Percentiles rank a stretch among this genome's conserved stretches.
phyloP scores from a whole-genome alignment of 345 rosid species.

The Cardamine occulta region DNA sequence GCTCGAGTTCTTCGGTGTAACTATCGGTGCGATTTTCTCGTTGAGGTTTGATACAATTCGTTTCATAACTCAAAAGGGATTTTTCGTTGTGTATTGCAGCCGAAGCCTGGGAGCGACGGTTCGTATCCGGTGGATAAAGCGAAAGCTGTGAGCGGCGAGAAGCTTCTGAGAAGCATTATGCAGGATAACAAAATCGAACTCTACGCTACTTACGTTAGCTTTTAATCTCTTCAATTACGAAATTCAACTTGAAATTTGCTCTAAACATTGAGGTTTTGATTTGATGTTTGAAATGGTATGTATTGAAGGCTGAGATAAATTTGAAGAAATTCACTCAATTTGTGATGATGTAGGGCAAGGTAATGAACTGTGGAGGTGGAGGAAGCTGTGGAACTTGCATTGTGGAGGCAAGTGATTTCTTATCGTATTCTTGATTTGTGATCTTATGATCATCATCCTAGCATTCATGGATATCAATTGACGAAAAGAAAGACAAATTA shows the following conservation, averaged over 20 bases:
- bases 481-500: neutral
- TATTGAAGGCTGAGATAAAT: too few species aligned
- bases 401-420: slow-evolving; percentile 63
- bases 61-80: slow-evolving; percentile 2
- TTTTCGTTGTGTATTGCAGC: slow-evolving; percentile 48
- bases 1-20: slow-evolving; percentile 78
- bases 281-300: too few species aligned
- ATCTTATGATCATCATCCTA: neutral
- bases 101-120: slow-evolving; percentile 68
- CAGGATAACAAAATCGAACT: slow-evolving; percentile 78
- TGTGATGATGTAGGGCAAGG: slow-evolving; percentile 66
- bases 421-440: neutral
- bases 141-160: slow-evolving; percentile 73
- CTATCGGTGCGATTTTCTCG: slow-evolving; percentile 25
- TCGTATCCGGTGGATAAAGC: slow-evolving; percentile 65
- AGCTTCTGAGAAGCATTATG: slow-evolving; percentile 82
- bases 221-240: too few species aligned
- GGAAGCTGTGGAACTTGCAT: slow-evolving; percentile 97
- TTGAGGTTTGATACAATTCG: neutral
- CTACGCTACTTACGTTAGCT: slow-evolving; percentile 79
- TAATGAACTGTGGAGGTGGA: slow-evolving; percentile 94
- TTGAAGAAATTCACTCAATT: neutral
- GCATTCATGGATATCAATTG: neutral
- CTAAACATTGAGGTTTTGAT: neutral
- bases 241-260: neutral